Percentiles rank a stretch among this genome's conserved stretches.
Conservation (phyloP, 2,329 filamentous ascomycete genomes). For the Diaporthe vexans region DNA sequence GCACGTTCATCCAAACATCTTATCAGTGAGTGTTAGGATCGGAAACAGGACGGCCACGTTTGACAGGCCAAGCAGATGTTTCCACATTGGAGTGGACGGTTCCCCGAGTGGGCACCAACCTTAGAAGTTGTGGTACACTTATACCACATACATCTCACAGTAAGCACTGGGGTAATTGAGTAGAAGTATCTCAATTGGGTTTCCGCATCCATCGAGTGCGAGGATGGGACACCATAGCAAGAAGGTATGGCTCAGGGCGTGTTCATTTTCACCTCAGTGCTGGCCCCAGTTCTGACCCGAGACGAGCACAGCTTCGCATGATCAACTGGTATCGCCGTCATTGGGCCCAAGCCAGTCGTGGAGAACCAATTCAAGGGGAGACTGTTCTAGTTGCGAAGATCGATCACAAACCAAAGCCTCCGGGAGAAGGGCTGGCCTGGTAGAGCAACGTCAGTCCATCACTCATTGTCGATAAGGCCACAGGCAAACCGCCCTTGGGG, state of each 20-base stretch:
- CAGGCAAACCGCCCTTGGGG: not conserved
- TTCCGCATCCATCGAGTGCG: too few species aligned
- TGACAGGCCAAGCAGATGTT: not conserved
- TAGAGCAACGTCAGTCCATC: not conserved
- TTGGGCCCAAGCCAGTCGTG: not conserved
- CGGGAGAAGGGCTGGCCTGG: not conserved
- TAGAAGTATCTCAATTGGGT: not conserved
- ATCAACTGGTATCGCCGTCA: too few species aligned
- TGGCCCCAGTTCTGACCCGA: too few species aligned
- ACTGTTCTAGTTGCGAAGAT: too few species aligned
- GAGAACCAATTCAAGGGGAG: too few species aligned
- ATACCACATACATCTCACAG: not conserved
- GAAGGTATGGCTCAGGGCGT: too few species aligned
- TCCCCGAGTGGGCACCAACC: not conserved
- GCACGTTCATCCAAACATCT: not conserved
- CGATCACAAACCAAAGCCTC: too few species aligned
- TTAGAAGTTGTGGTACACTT: not conserved
- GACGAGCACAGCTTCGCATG: not conserved
- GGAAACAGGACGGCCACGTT: not conserved
- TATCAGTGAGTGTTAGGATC: not conserved
- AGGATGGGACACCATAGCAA: fast-evolving
- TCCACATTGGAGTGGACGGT: too few species aligned
- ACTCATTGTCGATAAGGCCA: not conserved
- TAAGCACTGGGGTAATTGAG: not conserved
- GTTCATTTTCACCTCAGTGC: not conserved